Evolutionary conservation across 140 eudicot species (phyloP).

Genomic region (Bidens hawaiensis): DNA sequence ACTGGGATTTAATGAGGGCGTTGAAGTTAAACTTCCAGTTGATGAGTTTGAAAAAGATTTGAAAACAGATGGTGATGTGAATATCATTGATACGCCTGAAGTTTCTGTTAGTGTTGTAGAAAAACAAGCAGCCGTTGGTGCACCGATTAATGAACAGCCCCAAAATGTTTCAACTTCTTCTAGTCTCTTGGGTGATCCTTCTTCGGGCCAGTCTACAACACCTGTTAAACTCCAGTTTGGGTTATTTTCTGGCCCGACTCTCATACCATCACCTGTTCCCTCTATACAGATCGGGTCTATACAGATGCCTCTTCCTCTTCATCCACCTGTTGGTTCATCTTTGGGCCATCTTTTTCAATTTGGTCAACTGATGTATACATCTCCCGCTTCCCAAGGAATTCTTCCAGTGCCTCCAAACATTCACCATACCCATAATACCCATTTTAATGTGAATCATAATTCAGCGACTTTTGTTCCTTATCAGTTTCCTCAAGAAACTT

Average conservation of each 20-base stretch:
- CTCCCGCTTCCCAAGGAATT: slow-evolving; percentile 37
- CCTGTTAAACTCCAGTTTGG: slow-evolving; percentile 94
- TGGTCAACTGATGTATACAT: slow-evolving; percentile 80
- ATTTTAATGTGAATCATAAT: slow-evolving; percentile 41
- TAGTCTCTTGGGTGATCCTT: slow-evolving; percentile 15
- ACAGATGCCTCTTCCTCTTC: slow-evolving; percentile 96
- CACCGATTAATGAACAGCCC: slow-evolving; percentile 23
- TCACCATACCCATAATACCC: slow-evolving; percentile 40
- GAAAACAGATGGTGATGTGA: slow-evolving; percentile 32
- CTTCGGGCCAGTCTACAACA: slow-evolving; percentile 33
- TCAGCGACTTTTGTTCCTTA: slow-evolving; percentile 34
- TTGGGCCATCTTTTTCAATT: slow-evolving; percentile 75
- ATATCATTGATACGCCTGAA: slow-evolving; percentile 32
- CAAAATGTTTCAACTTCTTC: slow-evolving; percentile 24
- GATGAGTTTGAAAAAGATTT: slow-evolving; percentile 64
- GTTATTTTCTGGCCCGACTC: slow-evolving; percentile 88
- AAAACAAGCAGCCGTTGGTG: slow-evolving; percentile 36
- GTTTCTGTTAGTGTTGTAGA: slow-evolving; percentile 34
- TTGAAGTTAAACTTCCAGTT: slow-evolving; percentile 73
- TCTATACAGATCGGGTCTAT: slow-evolving; percentile 98
- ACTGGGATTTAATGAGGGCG: slow-evolving; percentile 87
- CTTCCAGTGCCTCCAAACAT: slow-evolving; percentile 65
- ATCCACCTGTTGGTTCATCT: slow-evolving; percentile 68
- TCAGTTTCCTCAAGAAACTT: slow-evolving; percentile 40
- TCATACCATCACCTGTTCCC: slow-evolving; percentile 93